Conservation (phyloP, 768 basidiomycete species). For the Mycena floridula region DNA sequence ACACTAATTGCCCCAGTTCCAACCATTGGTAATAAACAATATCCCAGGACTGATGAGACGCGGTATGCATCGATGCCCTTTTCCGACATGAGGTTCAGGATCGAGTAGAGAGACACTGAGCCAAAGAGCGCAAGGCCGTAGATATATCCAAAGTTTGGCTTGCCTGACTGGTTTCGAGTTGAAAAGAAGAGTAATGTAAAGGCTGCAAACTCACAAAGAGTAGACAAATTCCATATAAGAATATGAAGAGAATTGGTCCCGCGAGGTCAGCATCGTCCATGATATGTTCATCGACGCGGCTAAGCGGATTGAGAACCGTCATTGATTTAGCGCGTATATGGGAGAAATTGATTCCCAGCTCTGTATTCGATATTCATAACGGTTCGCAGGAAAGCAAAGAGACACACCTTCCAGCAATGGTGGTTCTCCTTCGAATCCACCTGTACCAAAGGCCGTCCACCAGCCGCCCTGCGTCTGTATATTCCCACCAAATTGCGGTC, state of each 20-base stretch:
- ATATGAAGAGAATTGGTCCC: slow-evolving; percentile 91
- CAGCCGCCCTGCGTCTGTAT: slow-evolving; percentile 74
- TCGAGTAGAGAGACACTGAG: slow-evolving; percentile 84
- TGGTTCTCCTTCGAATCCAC: slow-evolving; percentile 93
- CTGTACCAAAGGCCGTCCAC: slow-evolving; percentile 97
- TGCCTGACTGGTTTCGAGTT: slow-evolving; percentile 69
- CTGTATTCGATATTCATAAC: too few relatives aligned
- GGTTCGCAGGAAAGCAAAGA: too few relatives aligned
- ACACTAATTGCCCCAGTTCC: slow-evolving; percentile 88
- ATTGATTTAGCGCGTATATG: slow-evolving; percentile 93
- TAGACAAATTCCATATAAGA: slow-evolving; percentile 90
- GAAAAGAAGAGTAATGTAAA: slow-evolving; percentile 3
- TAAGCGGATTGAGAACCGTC: slow-evolving; percentile 92
- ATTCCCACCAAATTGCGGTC: slow-evolving; percentile 55
- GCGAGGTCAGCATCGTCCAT: slow-evolving; percentile 99
- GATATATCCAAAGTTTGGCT: slow-evolving; percentile 97
- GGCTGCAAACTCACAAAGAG: slow-evolving; percentile 64
- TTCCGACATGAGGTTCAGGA: slow-evolving; percentile 96
- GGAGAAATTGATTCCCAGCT: slow-evolving; percentile 95
- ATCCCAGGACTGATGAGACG: slow-evolving; percentile 90
- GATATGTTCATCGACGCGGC: slow-evolving; percentile 78
- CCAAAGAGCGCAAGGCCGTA: slow-evolving; percentile 98
- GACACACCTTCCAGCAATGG: slow-evolving; percentile 85
- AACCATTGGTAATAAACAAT: slow-evolving; percentile 96
- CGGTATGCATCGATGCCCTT: slow-evolving; percentile 94